Conservation (phyloP, 2,329 filamentous ascomycete species). For the Cytospora piceae region DNA sequence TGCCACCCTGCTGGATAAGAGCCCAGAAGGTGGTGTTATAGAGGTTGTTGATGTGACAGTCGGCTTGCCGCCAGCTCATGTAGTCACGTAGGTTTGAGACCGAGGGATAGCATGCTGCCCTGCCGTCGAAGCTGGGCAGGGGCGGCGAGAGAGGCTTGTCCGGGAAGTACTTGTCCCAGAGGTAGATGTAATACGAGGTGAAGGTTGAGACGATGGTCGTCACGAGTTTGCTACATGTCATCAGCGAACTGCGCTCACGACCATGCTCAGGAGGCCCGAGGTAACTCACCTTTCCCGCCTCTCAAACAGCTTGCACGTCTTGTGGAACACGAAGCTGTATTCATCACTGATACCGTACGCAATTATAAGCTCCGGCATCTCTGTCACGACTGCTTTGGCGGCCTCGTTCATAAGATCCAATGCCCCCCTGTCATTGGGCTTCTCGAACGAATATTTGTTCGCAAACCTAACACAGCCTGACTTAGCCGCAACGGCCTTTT, state of each 20-base stretch:
- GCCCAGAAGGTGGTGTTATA: conserved; percentile 98
- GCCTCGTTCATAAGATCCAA: conserved; percentile 94
- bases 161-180: conserved; percentile 78
- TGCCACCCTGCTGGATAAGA: conserved; percentile 76
- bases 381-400: conserved; percentile 80
- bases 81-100: conserved; percentile 87
- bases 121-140: conserved; percentile 88
- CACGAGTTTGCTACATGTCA: conserved; percentile 73
- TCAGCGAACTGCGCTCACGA: conserved; percentile 1
- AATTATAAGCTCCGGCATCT: conserved; percentile 82
- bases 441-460: conserved; percentile 80
- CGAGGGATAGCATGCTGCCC: conserved; percentile 87
- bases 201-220: conserved; percentile 93
- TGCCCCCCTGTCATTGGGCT: conserved; percentile 88
- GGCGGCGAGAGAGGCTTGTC: conserved; percentile 71
- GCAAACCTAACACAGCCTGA: conserved; percentile 65
- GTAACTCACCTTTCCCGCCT: conserved; percentile 70
- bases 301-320: conserved; percentile 81
- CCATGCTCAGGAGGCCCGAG: not conserved
- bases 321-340: conserved; percentile 91
- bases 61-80: conserved; percentile 94
- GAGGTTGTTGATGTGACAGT: conserved; percentile 98
- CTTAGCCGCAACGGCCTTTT: conserved; percentile 28
- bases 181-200: conserved; percentile 84
- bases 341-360: conserved; percentile 96